Conservation (phyloP, 2,329 filamentous ascomycete genomes). For the Colletotrichum viniferum region DNA sequence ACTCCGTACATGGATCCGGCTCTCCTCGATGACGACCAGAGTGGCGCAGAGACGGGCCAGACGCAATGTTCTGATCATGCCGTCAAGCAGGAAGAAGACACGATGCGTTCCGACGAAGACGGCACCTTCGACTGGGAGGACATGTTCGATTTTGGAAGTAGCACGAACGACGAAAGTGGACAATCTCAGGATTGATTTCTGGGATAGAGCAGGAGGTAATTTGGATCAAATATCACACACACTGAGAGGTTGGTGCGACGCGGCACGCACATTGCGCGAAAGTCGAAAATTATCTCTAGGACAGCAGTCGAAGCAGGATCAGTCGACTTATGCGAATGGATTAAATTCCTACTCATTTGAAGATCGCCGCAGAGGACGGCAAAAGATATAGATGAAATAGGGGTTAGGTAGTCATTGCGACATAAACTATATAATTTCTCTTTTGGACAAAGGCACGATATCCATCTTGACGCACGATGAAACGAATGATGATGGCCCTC, state of each 20-base stretch:
- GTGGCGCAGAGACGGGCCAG: neutral
- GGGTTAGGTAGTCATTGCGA: constrained; percentile 7
- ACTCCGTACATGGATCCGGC: neutral
- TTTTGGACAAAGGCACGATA: neutral
- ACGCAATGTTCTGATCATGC: neutral
- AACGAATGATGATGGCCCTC: constrained; percentile 13
- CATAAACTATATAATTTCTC: neutral
- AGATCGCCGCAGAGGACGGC: neutral
- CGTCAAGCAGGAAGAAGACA: neutral
- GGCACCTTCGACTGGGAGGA: neutral
- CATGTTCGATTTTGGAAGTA: neutral
- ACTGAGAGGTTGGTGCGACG: neutral
- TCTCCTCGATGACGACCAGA: neutral
- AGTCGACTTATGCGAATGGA: neutral
- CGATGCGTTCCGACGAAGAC: neutral
- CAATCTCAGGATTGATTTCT: neutral
- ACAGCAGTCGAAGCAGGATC: neutral
- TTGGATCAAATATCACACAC: neutral
- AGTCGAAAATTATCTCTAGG: neutral
- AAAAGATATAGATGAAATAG: neutral
- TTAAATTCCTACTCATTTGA: neutral
- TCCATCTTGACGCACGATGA: neutral
- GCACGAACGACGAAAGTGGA: neutral
- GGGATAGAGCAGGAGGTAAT: neutral
- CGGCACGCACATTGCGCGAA: neutral